Percentiles rank a stretch among this genome's conserved stretches.
phyloP scores from a whole-genome alignment of 2,329 filamentous ascomycete genomes.

The Didymella sp. region DNA sequence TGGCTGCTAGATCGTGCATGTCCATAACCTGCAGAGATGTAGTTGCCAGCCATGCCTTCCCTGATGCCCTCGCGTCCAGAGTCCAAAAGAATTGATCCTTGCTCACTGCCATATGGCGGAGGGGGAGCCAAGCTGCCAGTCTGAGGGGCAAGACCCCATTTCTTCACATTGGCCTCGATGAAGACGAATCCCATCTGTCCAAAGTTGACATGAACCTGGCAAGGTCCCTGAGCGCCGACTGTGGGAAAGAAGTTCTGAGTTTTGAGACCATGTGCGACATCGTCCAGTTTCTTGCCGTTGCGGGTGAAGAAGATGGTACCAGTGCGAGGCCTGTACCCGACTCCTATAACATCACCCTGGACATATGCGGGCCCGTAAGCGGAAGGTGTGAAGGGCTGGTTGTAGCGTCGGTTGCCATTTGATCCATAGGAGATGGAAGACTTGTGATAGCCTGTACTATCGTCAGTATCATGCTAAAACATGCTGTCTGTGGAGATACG shows the following conservation, averaged over 20 bases:
- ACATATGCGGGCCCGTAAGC: slow-evolving; percentile 83
- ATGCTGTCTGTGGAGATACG: slow-evolving; percentile 35
- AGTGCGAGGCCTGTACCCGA: slow-evolving; percentile 92
- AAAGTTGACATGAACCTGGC: slow-evolving; percentile 94
- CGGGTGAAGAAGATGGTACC: slow-evolving; percentile 97
- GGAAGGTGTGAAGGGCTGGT: slow-evolving; percentile 85
- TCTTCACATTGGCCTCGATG: slow-evolving; percentile 99
- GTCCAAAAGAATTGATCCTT: slow-evolving; percentile 93
- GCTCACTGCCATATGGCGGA: slow-evolving; percentile 94
- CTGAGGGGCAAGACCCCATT: slow-evolving; percentile 97
- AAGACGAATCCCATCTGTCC: slow-evolving; percentile 98
- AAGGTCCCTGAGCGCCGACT: slow-evolving; percentile 93
- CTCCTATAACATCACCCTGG: slow-evolving; percentile 94
- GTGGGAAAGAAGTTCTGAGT: slow-evolving; percentile 97
- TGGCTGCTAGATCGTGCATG: slow-evolving; percentile 79
- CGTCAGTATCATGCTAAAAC: slow-evolving; percentile 25
- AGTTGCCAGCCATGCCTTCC: slow-evolving; percentile 60
- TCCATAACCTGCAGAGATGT: slow-evolving; percentile 57
- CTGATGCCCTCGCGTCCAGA: slow-evolving; percentile 67
- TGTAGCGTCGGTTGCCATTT: slow-evolving; percentile 83
- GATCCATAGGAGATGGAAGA: slow-evolving; percentile 92
- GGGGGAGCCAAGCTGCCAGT: slow-evolving; percentile 94
- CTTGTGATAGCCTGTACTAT: slow-evolving; percentile 78
- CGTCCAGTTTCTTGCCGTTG: slow-evolving; percentile 96
- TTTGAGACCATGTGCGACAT: slow-evolving; percentile 91